Base-by-base conservation (phyloP, 164 flowering plant genomes). In the Cinnamomum micranthum region DNA sequence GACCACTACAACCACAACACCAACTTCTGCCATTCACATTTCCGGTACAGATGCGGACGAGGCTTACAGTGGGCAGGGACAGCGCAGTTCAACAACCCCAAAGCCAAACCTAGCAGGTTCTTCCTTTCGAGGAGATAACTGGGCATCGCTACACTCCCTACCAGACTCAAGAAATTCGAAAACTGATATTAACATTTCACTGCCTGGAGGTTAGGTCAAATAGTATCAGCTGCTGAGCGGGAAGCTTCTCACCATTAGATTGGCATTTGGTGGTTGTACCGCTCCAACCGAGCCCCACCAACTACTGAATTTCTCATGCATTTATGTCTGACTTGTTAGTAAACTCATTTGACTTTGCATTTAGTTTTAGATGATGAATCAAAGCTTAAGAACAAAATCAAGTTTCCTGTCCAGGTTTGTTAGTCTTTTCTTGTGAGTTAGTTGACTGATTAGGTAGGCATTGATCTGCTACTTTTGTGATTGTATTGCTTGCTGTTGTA, bases 181-280 rank as follows among this genome's bases (percentile, higher is more conserved):
- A 31, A 81, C 96, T 66, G 97, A 95, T 82, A 90, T 87, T 63
- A 90, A 95, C 74, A 84, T 85, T 62, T 81, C 93, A 15, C 72
- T 90, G 82, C 93, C 85, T 10, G 88, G 80, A 72, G 84, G 86
- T 33, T 87, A 77, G 65, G 24, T 13, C 17, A 47, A 24, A 35
- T 22, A 19, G 50, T 2, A 27, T 69, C 69, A 10, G 19, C 55
- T 73, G 60, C 52, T 75, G 76, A 27, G 22, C 52, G 25, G 50
- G 71, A 79, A 73, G 77, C 75, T 78, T 65, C 80, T 59, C 50
- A 78, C 86, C 85, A 85, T 41, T 75, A 69, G 76, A 78, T 70
- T 73, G 23, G 66, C 50, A 47, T 65, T 35, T 69, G 35, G 33
- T 50, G 41, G 47, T 41, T 41, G 71, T 71, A 75, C 72, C 70